A percentile compares a stretch with the other conserved stretches of the same genome.
Conservation (phyloP, 2,329 filamentous ascomycete species). For the Emericellopsis cladophorae region DNA sequence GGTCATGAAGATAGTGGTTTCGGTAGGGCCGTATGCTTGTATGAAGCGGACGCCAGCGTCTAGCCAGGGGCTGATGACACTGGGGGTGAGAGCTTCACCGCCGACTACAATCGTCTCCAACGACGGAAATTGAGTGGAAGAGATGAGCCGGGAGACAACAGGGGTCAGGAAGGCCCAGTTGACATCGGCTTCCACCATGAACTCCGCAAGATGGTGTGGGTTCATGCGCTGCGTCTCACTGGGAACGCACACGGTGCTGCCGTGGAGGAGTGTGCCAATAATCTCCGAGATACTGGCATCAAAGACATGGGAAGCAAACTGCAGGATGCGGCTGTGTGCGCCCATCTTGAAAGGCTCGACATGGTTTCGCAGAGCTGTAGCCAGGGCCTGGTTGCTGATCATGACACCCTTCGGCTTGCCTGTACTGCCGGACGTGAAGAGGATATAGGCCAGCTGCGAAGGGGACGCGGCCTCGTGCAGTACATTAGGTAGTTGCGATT, state of each 20-base stretch:
- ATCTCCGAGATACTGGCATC: conserved; percentile 1
- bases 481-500: too few relatives aligned
- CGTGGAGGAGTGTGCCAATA: background rate
- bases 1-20: conserved; percentile 1
- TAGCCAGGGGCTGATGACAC: conserved; percentile 7
- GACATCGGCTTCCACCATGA: background rate
- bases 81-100: conserved; percentile 6
- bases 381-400: conserved; percentile 22
- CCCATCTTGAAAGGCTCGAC: conserved; percentile 21
- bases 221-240: background rate
- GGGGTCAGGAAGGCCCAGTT: conserved; percentile 1
- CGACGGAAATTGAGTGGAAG: conserved; percentile 1
- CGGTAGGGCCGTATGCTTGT: conserved; percentile 9
- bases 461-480: conserved; percentile 18
- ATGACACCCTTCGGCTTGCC: conserved; percentile 24
- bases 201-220: background rate
- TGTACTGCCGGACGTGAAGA: conserved; percentile 16
- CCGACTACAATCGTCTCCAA: conserved; percentile 3
- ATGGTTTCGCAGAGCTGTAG: conserved; percentile 33
- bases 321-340: background rate
- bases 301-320: conserved; percentile 1
- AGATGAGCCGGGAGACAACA: background rate
- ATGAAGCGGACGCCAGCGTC: background rate
- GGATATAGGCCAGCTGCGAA: conserved; percentile 17
- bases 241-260: conserved; percentile 1